Base-by-base conservation (phyloP, 441 rosid species). In the Metrosideros polymorpha region DNA sequence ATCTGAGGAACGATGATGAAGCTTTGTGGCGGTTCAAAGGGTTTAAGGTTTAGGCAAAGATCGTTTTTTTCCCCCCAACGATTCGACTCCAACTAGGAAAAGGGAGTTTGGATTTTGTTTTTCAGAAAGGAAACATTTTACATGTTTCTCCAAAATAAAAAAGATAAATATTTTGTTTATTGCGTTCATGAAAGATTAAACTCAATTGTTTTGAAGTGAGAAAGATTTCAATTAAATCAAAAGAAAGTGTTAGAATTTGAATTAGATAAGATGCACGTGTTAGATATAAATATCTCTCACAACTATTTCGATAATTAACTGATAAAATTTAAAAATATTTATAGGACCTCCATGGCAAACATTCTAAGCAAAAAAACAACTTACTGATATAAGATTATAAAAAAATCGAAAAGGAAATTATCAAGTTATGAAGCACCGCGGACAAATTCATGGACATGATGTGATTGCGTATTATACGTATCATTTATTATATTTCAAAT, bases 381-480 rank as follows among this genome's bases (percentile, higher is more conserved):
- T 35, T 39, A 6, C 19, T 19, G 47, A 10, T 35, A 66, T 35
- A 35, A 35, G 42, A 66, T 66, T 35, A 66, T 35, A 35, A 2
- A 66, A 2, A 66, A 66, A 35, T 19, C 0, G 0, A 19, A 19
- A 66, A 35, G 7, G 35, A 66, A 66, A 35, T 19, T 66, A 66
- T 35, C 2, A 1, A 9, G 27, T 19, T 9, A 19, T 22, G 8
- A 19, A 35, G 1, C 4, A 1, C 15, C 0, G 0, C 0, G 10
- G 5, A 2, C 45, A 10, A 35, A 19, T 1, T 19, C 4, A 3
- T 2, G 2, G 8, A 66, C 14, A 10, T 66, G n/a, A 66, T 1
- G 10, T 9, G 0, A 66, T 66, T 3, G 15, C 14, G 2, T 66
- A 66, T 35, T 66, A 2, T 66, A 9, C 35, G 45, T 66, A 35